Evolutionary conservation across 1,284 basidiomycete species (phyloP).

Genomic region (Lentinus polychrous): DNA sequence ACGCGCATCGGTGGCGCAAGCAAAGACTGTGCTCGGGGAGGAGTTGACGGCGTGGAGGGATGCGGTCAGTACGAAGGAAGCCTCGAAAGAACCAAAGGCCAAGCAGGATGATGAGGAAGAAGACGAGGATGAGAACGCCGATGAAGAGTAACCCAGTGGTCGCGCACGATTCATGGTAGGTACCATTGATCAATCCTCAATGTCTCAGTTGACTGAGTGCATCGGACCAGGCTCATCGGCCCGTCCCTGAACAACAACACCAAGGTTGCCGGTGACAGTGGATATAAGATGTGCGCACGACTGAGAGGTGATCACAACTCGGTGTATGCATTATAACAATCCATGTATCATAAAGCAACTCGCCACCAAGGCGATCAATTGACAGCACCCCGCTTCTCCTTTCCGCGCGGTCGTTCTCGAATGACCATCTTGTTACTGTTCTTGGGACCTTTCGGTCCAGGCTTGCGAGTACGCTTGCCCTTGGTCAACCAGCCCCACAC

Average conservation of each 20-base stretch:
- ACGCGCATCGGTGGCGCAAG: conserved; percentile 40
- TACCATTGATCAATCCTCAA: too few relatives aligned
- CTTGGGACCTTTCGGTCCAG: conserved; percentile 78
- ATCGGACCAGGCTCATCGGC: too few relatives aligned
- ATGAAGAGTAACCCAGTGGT: conserved; percentile 7
- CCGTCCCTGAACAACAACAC: too few relatives aligned
- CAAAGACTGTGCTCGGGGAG: conserved; percentile 47
- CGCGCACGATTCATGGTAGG: too few relatives aligned
- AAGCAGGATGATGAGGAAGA: conserved; percentile 34
- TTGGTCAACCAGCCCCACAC: conserved; percentile 91
- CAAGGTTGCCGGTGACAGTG: too few relatives aligned
- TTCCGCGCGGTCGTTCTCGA: conserved; percentile 81
- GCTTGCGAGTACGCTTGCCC: conserved; percentile 88
- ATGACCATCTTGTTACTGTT: conserved; percentile 95
- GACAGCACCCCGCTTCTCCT: conserved; percentile 46
- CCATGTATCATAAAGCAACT: too few relatives aligned
- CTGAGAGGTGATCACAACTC: too few relatives aligned
- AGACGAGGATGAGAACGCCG: conserved; percentile 30
- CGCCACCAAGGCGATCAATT: too few relatives aligned
- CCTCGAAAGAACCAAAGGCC: conserved; percentile 31
- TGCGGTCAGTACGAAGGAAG: conserved; percentile 53
- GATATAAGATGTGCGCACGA: too few relatives aligned
- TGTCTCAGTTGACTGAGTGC: too few relatives aligned
- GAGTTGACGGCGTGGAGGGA: conserved; percentile 68
- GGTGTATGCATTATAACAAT: too few relatives aligned